Evolutionary conservation across 257 asterid genomes (phyloP), one percentile per base, ranked within the genome.

Genomic region (Primulina eburnea): DNA sequence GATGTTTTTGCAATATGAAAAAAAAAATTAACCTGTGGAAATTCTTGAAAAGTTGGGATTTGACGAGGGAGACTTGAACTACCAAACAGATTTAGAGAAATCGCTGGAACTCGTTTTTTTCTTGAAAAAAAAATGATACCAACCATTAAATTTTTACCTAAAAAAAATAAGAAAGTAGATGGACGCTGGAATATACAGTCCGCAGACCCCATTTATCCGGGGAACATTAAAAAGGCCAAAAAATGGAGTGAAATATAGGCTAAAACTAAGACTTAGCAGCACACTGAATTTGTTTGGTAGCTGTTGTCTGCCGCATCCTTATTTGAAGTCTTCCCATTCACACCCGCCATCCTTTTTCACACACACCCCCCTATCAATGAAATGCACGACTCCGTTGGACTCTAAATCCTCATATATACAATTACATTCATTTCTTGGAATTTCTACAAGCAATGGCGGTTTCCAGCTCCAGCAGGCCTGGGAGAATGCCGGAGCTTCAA

Each of bases 381-480:
- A 35, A 35, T 35, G 43, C 43, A 35, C 9, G n/a, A 11, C 53
- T 40, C 14, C 50, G 10, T 40, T 40, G 10, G 50, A 40, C 53
- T 43, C 53, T 43, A 12, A 43, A 43, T 43, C 53, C n/a, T 12
- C n/a, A 12, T 43, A 43, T 2, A 9, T 40, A 40, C 4, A 40
- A 40, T 4, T 40, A 7, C 50, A 43, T 33, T 33, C 1, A 12
- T 43, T 43, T 43, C n/a, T 47, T 12, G 55, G 55, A 47, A 47
- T 47, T 47, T 47, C 18, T 47, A 47, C 7, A 47, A 47, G 18
- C 17, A 21, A 84, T 89, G 86, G 84, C 89, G 78, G 82, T 62
- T 18, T 73, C 79, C n/a, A 70, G 74, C 52, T 79, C 85, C 60
- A 80, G 85, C 66, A 67, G 71, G 37, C 32, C 68, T 12, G 71